Evolutionary conservation across 139 green algal species (phyloP).

Genomic region (Yamagishiella unicocca): DNA sequence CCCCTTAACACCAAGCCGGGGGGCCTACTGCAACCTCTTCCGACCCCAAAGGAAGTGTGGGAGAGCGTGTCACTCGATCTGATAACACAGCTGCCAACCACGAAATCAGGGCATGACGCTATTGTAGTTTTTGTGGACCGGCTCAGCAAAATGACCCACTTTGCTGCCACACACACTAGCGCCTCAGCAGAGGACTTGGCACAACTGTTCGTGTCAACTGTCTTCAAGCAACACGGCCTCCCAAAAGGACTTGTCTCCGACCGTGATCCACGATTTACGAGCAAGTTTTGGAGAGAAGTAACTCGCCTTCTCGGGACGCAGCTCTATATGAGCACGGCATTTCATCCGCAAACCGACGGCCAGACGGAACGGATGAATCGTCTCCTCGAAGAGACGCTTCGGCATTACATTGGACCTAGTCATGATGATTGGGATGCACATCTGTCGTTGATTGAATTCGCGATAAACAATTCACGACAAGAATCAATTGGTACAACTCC

Average conservation of each 20-base stretch:
- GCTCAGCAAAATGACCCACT: constrained; percentile 59
- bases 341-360: constrained; percentile 72
- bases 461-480: constrained; percentile 64
- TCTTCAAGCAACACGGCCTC: constrained; percentile 47
- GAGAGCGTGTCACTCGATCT: constrained; percentile 60
- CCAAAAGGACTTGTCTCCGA: constrained; percentile 53
- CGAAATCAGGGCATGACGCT: constrained; percentile 36
- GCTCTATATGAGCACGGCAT: neutral
- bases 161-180: neutral
- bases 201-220: constrained; percentile 50
- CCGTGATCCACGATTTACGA: constrained; percentile 43
- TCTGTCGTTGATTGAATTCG: too few relatives aligned
- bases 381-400: constrained; percentile 69
- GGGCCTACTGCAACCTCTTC: constrained; percentile 48
- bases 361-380: constrained; percentile 77
- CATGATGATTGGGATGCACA: too few relatives aligned
- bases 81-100: constrained; percentile 51
- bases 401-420: constrained; percentile 65
- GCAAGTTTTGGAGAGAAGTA: constrained; percentile 53
- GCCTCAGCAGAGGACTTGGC: constrained; percentile 24
- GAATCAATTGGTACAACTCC: constrained; percentile 45
- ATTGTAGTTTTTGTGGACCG: constrained; percentile 64
- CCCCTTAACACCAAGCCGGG: neutral
- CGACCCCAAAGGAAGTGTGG: too few relatives aligned
- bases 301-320: neutral